These are phyloP conservation scores for Paramecium caudatum DNA, from an alignment of 73 alveolate genomes.

Conservation along the genomic window DNA sequence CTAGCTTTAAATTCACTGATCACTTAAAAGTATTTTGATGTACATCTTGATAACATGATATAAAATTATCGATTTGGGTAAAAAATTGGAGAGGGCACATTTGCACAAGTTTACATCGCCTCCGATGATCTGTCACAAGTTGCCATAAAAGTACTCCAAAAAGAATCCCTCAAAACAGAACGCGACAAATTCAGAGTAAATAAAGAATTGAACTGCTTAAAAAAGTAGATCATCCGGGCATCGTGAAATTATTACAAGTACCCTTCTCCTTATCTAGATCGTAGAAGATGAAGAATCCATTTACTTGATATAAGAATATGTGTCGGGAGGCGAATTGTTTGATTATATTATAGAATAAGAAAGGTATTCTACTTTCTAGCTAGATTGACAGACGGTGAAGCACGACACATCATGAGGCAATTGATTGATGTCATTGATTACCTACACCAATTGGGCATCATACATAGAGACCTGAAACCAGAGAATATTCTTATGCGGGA, in stretches of 20 bases:
- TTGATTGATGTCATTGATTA: constrained; percentile 88
- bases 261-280: background rate
- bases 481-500: constrained; percentile 90
- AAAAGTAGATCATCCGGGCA: background rate
- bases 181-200: constrained; percentile 26
- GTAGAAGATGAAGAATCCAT: constrained; percentile 16
- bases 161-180: constrained; percentile 8
- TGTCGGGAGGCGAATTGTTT: constrained; percentile 89
- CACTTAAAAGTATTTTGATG: background rate
- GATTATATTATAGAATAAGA: constrained; percentile 81
- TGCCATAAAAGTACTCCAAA: constrained; percentile 35
- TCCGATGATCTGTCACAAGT: background rate
- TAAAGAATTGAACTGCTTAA: background rate
- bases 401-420: constrained; percentile 87
- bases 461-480: constrained; percentile 94
- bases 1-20: background rate
- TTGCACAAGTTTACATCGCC: constrained; percentile 6
- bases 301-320: constrained; percentile 87
- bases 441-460: constrained; percentile 84
- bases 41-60: background rate
- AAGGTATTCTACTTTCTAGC: constrained; percentile 33
- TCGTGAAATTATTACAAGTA: background rate
- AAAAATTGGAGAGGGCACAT: constrained; percentile 53
- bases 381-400: constrained; percentile 83
- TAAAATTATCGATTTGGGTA: constrained; percentile 32